A percentile compares a stretch with the other conserved stretches of the same genome.
Conservation (phyloP, 164 flowering plant species). For the Annona cherimola region DNA sequence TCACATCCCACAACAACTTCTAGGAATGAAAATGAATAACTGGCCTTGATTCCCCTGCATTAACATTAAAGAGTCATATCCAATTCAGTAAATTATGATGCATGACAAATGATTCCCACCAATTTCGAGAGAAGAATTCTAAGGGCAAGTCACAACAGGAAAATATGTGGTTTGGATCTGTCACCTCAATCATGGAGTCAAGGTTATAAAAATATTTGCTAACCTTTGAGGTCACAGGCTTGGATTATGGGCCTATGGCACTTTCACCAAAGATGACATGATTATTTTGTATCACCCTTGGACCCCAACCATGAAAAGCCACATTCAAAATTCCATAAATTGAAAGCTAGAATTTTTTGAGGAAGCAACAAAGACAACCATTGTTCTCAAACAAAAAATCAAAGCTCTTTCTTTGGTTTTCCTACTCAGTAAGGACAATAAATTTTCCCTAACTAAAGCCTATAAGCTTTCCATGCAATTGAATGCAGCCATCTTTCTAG, state of each 20-base stretch:
- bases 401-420: neutral
- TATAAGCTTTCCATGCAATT: neutral
- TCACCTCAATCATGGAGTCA: neutral
- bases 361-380: neutral
- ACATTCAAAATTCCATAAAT: neutral
- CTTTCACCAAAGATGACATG: neutral
- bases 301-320: neutral
- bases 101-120: neutral
- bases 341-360: neutral
- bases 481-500: neutral
- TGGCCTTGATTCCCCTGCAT: constrained; percentile 73
- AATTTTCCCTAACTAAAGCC: neutral
- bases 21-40: constrained; percentile 60
- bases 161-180: neutral
- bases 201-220: neutral
- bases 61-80: neutral
- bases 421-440: neutral
- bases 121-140: too few relatives aligned
- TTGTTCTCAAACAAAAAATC: neutral
- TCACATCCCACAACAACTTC: constrained; percentile 86
- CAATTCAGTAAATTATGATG: constrained; percentile 1
- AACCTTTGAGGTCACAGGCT: neutral
- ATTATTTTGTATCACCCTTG: neutral
- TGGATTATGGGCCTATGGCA: neutral
- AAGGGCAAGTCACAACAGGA: neutral